A percentile compares a stretch with the other conserved stretches of the same genome.
Conservation (phyloP, 768 basidiomycete genomes). For the Lanmaoa pseudosensibilis region DNA sequence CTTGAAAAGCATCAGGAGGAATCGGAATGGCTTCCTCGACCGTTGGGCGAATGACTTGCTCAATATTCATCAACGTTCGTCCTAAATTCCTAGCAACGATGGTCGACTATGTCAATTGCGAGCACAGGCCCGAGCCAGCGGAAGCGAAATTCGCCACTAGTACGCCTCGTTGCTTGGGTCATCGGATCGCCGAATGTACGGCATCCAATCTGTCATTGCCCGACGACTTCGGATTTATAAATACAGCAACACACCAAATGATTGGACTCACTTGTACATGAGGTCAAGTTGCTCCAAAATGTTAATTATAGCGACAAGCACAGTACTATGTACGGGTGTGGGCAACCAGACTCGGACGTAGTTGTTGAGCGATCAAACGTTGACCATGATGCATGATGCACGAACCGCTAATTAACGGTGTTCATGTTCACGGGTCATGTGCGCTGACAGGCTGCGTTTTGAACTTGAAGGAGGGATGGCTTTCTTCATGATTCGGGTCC, state of each 20-base stretch:
- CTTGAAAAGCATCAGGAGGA: neutral
- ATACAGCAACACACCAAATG: too few species aligned
- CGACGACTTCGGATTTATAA: too few species aligned
- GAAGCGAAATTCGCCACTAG: slow-evolving; percentile 1
- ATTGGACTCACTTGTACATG: too few species aligned
- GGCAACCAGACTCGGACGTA: neutral
- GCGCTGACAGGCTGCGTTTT: neutral
- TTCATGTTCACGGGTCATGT: neutral
- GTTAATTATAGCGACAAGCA: neutral
- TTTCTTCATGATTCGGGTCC: neutral
- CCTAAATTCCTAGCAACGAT: neutral
- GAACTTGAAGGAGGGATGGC: neutral
- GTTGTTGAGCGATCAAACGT: neutral
- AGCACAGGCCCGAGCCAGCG: neutral
- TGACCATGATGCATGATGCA: neutral
- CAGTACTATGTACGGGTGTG: neutral
- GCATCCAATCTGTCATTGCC: too few species aligned
- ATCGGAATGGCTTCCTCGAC: too few species aligned
- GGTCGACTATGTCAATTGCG: neutral
- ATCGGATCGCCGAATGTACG: too few species aligned
- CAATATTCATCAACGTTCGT: neutral
- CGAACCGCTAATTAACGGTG: too few species aligned
- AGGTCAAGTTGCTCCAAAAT: neutral
- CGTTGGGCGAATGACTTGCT: neutral
- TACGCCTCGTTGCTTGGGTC: neutral